These are phyloP conservation scores for Sugiyamaella novakii DNA, from an alignment of 1,139 yeast species.

Conservation along the genomic window DNA sequence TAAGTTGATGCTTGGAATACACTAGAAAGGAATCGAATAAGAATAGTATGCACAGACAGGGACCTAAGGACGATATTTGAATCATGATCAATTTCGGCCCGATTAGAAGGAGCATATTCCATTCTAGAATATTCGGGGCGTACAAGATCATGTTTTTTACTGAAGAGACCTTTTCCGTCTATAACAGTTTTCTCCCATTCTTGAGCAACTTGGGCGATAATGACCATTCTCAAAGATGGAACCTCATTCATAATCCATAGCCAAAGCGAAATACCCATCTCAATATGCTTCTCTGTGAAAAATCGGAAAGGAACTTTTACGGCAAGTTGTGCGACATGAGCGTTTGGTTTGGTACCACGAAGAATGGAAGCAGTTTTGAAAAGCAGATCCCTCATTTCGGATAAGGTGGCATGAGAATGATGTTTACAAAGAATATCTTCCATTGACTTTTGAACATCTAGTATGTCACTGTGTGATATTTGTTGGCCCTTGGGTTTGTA, in stretches of 20 bases:
- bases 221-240: slow-evolving; percentile 55
- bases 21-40: slow-evolving; percentile 72
- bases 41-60: slow-evolving; percentile 73
- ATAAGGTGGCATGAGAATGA: slow-evolving; percentile 24
- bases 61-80: slow-evolving; percentile 53
- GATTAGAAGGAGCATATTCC: slow-evolving; percentile 90
- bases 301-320: slow-evolving; percentile 72
- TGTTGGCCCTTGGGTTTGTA: slow-evolving; percentile 39
- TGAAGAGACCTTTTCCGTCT: slow-evolving; percentile 64
- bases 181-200: slow-evolving; percentile 71
- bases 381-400: slow-evolving; percentile 36
- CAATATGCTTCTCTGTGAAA: slow-evolving; percentile 64
- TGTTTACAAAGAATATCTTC: slow-evolving; percentile 24
- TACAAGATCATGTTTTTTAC: slow-evolving; percentile 57
- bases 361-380: slow-evolving; percentile 36
- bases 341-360: slow-evolving; percentile 26
- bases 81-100: slow-evolving; percentile 55
- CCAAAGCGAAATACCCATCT: slow-evolving; percentile 77
- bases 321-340: slow-evolving; percentile 31
- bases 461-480: slow-evolving; percentile 9
- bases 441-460: slow-evolving; percentile 26
- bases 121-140: slow-evolving; percentile 69
- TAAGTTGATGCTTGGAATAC: slow-evolving; percentile 79
- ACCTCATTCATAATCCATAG: slow-evolving; percentile 74
- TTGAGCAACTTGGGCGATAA: slow-evolving; percentile 67